Evolutionary conservation across 1,284 basidiomycete species (phyloP), one percentile per base, ranked within the genome.

Genomic region (Exobasidium rhododendri): DNA sequence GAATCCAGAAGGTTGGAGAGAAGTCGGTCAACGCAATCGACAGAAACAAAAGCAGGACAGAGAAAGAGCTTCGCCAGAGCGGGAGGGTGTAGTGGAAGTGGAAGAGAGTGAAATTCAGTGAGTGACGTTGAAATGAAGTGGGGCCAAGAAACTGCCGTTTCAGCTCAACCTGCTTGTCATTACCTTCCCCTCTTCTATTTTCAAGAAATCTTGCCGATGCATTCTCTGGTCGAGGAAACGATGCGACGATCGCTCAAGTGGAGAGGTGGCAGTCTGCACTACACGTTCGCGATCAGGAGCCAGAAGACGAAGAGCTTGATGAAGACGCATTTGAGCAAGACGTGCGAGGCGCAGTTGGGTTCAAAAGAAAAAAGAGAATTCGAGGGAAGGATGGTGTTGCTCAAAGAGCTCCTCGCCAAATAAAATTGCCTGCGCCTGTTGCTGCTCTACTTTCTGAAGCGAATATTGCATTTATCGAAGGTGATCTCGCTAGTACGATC

Each of bases 381-480:
- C 57, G 57, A 14, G 57, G 20, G 2, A 3, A 26, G 52, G 26
- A 24, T 26, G 20, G 2, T 7, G 40, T 17, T 26, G 43, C 11
- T 14, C 22, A 35, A 11, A 45, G 47, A 49, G 57, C 56, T 22
- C 56, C 63, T 7, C 62, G 64, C 26, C 68, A 74, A 43, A 67
- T 74, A 59, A 56, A 56, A 0, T 83, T 94, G 17, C 91, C 91
- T 0, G 87, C 88, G 56, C 89, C 97, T 81, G 91, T 94, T 17
- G 85, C 87, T 61, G 83, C 85, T 0, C 82, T 94, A 4, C 85
- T 97, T 47, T 90, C 91, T 17, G 86, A 90, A 62, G 94, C 91
- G 28, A 96, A 94, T 78, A 86, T 90, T 71, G 89, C 89, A 1
- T 97, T 91, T 79, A 86, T 93, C 55, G 86, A 89, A 70, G 85